These are phyloP conservation scores for Aspergillus nanangensis DNA, from an alignment of 495 filamentous ascomycete species.

Conservation along the genomic window DNA sequence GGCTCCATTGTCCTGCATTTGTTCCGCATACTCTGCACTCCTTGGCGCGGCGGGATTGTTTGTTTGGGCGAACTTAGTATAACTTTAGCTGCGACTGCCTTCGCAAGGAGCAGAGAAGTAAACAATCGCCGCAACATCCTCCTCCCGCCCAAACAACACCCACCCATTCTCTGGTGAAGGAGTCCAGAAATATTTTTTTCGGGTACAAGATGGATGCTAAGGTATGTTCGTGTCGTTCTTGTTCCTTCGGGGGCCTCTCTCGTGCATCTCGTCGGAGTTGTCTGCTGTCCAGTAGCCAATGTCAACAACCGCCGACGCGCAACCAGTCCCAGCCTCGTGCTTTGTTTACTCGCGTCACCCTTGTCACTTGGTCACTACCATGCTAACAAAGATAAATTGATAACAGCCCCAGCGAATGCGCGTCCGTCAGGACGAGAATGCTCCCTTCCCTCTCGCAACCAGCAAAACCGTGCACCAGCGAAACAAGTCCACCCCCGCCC, in stretches of 20 bases:
- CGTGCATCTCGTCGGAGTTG: neutral
- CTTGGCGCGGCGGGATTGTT: conserved; percentile 23
- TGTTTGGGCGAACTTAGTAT: conserved; percentile 26
- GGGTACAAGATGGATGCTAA: conserved; percentile 37
- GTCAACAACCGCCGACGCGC: conserved; percentile 10
- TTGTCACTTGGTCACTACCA: neutral
- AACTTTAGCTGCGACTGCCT: conserved; percentile 14
- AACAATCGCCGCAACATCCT: conserved; percentile 26
- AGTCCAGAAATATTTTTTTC: neutral
- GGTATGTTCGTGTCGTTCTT: conserved; percentile 25
- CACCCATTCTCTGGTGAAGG: conserved; percentile 10
- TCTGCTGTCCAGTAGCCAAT: neutral
- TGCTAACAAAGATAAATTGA: conserved; percentile 5
- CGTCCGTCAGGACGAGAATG: conserved; percentile 73
- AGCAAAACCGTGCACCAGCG: conserved; percentile 68
- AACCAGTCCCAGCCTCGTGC: neutral
- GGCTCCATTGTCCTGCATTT: neutral
- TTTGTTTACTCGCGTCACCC: conserved; percentile 4
- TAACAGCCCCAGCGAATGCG: conserved; percentile 70
- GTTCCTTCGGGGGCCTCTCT: neutral
- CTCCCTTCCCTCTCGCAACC: conserved; percentile 40
- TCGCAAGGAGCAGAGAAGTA: conserved; percentile 19
- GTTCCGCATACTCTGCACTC: neutral
- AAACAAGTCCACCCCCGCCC: conserved; percentile 73
- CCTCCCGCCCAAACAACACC: conserved; percentile 3